Conservation (phyloP, 2,329 filamentous ascomycete genomes). For the Periconia sp. region DNA sequence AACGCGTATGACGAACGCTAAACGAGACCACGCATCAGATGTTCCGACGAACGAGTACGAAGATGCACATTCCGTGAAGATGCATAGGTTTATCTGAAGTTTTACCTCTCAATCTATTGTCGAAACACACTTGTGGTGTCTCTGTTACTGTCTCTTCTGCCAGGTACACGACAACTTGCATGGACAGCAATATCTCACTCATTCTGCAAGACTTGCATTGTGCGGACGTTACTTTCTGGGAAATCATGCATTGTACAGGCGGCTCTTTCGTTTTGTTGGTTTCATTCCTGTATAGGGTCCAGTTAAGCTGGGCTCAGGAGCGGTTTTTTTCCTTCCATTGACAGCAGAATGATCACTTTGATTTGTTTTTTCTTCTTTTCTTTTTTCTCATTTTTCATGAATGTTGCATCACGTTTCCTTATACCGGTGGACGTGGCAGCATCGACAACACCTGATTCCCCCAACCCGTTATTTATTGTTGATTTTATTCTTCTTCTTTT, state of each 20-base stretch:
- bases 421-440: neutral
- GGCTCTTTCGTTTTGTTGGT: neutral
- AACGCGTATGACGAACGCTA: slow-evolving; percentile 1
- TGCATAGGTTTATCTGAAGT: no score
- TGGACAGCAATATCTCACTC: neutral
- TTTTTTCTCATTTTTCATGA: neutral
- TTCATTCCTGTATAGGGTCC: neutral
- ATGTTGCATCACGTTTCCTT: neutral
- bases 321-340: neutral
- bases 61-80: no score
- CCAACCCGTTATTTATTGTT: neutral
- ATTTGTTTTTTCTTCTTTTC: neutral
- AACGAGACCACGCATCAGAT: neutral
- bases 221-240: no score
- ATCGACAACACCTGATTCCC: neutral
- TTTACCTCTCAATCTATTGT: no score
- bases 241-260: no score
- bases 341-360: neutral
- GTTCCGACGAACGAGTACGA: neutral
- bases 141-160: no score
- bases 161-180: no score
- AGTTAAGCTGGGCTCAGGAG: neutral
- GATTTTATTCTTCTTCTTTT: neutral
- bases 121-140: no score
- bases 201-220: neutral